Conservation (phyloP, 805 yeast genomes). For the Diddensiella transvaalensis region DNA sequence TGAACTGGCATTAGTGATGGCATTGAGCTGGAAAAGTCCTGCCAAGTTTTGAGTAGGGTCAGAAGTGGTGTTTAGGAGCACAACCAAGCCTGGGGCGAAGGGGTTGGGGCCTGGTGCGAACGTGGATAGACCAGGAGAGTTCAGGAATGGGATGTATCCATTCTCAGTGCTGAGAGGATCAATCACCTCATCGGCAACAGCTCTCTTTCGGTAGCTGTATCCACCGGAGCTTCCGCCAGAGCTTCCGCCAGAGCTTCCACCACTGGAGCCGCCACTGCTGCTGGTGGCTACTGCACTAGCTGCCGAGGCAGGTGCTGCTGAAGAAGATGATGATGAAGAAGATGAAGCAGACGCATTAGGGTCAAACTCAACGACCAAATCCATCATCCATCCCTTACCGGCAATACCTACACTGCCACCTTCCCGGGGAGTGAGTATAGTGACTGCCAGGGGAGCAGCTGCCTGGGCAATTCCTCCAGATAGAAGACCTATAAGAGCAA, state of each 20-base stretch:
- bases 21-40: slow-evolving; percentile 8
- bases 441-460: slow-evolving; percentile 2
- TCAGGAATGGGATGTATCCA: slow-evolving; percentile 5
- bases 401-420: not conserved
- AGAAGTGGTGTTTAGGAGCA: slow-evolving; percentile 2
- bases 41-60: slow-evolving; percentile 10
- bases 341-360: not conserved
- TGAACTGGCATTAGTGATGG: slow-evolving; percentile 3
- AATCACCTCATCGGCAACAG: not conserved
- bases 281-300: not conserved
- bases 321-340: not conserved
- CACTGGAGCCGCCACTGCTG: not conserved
- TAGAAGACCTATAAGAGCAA: not conserved
- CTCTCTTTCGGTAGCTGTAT: slow-evolving; percentile 1
- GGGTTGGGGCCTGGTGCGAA: slow-evolving; percentile 6
- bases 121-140: slow-evolving; percentile 5
- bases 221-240: not conserved
- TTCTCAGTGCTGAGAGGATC: slow-evolving; percentile 2
- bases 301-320: not conserved
- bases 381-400: slow-evolving; percentile 4
- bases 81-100: slow-evolving; percentile 4
- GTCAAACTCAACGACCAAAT: slow-evolving; percentile 3
- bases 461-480: not conserved
- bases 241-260: not conserved
- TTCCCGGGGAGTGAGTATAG: slow-evolving; percentile 4